Conservation (phyloP, 495 filamentous ascomycete genomes). For the Penicillium tannophilum region DNA sequence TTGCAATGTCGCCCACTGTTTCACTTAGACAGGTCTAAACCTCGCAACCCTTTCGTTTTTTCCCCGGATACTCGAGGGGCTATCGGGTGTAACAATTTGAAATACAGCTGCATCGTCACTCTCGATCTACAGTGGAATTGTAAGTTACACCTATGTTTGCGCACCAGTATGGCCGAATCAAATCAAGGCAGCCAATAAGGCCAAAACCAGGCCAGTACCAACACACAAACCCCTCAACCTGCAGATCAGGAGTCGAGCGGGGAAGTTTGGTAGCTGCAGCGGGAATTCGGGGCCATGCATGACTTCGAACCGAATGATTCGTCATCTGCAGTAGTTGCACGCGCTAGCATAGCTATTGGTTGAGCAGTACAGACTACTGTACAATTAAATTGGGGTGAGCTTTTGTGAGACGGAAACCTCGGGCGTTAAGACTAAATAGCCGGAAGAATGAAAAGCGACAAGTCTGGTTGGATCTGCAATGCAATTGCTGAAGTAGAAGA, state of each 20-base stretch:
- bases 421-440: background rate
- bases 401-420: background rate
- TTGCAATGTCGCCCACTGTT: too few relatives aligned
- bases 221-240: background rate
- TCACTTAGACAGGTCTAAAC: too few relatives aligned
- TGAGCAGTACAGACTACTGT: too few relatives aligned
- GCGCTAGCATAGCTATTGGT: constrained; percentile 3
- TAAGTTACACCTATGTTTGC: background rate
- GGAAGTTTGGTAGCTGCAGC: constrained; percentile 2
- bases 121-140: background rate
- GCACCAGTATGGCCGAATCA: background rate
- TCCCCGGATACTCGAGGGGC: background rate
- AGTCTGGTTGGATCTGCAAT: background rate
- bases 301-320: constrained; percentile 6
- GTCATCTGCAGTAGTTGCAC: constrained; percentile 14
- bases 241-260: constrained; percentile 2
- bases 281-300: constrained; percentile 10
- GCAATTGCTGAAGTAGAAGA: background rate
- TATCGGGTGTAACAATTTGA: background rate
- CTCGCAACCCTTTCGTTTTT: background rate
- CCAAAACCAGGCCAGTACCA: background rate
- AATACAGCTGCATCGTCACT: background rate
- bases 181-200: constrained; percentile 14
- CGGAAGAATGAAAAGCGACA: background rate
- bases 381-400: background rate